Base-by-base conservation (phyloP, 2,329 filamentous ascomycete species). In the Beauveria caledonica region DNA sequence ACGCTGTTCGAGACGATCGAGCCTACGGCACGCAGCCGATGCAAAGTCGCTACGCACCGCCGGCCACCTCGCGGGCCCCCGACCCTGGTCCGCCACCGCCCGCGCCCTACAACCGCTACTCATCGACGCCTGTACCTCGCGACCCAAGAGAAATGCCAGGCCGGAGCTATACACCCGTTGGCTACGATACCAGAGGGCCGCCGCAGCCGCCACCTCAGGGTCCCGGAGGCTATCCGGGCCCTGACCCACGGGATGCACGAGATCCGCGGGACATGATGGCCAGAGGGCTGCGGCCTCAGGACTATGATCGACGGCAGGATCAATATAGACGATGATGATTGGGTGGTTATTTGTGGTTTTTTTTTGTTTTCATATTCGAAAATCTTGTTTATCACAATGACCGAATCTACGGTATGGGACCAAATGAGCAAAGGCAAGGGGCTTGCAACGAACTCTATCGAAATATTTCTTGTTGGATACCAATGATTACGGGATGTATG, bases 131-230 rank as follows among this genome's bases (percentile, higher is more conserved):
- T 1, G 74, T 69, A 2, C 71, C 74, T 51, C 73, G 77, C 48
- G 78, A 80, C 62, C 74, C 65, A 8, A 64, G 73, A 63, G 74
- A 78, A 10, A 71, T 74, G 19, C 73, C 74, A 1, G 70, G 70
- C 1, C 74, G 78, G 21, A 79, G 76, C 65, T 80, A 77, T 65
- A 80, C 78, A 1, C 77, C 78, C 3, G 74, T 72, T 4, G 65
- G 68, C 2, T 80, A 79, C 58, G 78, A 80, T 29, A 63, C 61
- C 7, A 71, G 78, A 17, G 74, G 72, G 7, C 73, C 70, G 39
- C 49, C 49, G 10, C n/a, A n/a, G n/a, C 36, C 44, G 5, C 56
- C 45, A 11, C 70, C 69, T 8, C 67, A 68, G 9, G 69, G 71
- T 3, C 70, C 62, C 8, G 62, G 62, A 11, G 62, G 64, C 4